Base-by-base conservation (phyloP, 306 rosid species). In the Quercus cerris region DNA sequence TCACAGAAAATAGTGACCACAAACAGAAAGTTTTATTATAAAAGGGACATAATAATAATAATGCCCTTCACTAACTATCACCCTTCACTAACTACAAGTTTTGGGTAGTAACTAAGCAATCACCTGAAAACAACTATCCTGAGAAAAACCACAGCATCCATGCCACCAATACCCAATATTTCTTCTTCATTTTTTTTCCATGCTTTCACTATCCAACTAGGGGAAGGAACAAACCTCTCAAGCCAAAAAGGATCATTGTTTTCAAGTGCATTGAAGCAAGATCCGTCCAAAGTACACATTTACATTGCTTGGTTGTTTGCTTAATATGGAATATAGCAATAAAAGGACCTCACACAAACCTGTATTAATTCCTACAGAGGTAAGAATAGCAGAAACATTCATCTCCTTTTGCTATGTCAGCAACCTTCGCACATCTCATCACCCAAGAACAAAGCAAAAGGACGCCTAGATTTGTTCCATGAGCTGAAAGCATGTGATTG, bases 211-310 rank as follows among this genome's bases (percentile, higher is more conserved):
- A 91, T 78, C 99, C 98, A 95, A 69, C 90, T 81, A 54, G 98
- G 97, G 71, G 99, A 95, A 44, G 99, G 98, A 74, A 93, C 93
- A 80, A 93, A 95, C 85, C 99, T 93, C 73, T 93, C 98, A 55
- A 95, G 87, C 81, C 79, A 82, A 75, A 86, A 80, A 13, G 85
- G 59, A 66, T 82, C 88, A n/a, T 19, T 5, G 17, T 55, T 78
- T 66, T 86, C 22, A 54, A 31, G 80, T 63, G 51, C 15, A 51
- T 64, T 23, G 90, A 55, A 22, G 86, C 85, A 54, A 91, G 68
- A 85, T 89, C 77, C 93, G 85, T 74, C 97, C 94, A 76, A 90
- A 95, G 81, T 95, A 95, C 15, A 95, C 98, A 63, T 71, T 85
- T 59, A 83, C 59, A 87, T 93, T 86, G 88, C 92, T 86, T 1